Percentiles rank a stretch among this genome's conserved stretches.
Evolutionary conservation across 106 monocot species (phyloP).

Genomic region (Dioscorea zingiberensis): DNA sequence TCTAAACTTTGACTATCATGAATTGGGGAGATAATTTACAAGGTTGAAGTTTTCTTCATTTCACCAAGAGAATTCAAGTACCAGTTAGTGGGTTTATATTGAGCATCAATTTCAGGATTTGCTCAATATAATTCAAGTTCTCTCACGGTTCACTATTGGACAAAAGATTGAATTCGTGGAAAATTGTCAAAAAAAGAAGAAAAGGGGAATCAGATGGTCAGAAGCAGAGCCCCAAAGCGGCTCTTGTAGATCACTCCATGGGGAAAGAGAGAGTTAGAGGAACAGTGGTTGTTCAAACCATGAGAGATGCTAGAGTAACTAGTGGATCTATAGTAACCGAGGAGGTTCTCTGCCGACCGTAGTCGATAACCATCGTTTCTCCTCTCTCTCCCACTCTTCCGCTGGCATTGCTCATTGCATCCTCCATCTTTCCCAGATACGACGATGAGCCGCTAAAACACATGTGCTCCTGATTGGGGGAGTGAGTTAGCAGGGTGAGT

Average conservation of each 20-base stretch:
- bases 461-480: too few relatives aligned
- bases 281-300: constrained; percentile 15
- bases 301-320: constrained; percentile 32
- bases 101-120: too few relatives aligned
- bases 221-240: too few relatives aligned
- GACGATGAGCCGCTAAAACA: background rate
- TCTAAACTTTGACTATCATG: background rate
- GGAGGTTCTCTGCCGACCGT: constrained; percentile 20
- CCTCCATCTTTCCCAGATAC: constrained; percentile 26
- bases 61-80: too few relatives aligned
- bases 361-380: constrained; percentile 50
- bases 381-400: constrained; percentile 11
- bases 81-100: too few relatives aligned
- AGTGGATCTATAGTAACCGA: constrained; percentile 65
- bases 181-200: background rate
- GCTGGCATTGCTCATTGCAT: constrained; percentile 29
- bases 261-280: background rate
- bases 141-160: background rate
- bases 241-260: too few relatives aligned
- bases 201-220: background rate
- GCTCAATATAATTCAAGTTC: too few relatives aligned
- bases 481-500: too few relatives aligned
- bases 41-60: too few relatives aligned
- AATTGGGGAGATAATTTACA: background rate
- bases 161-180: background rate